These are phyloP conservation scores for Chlamydomonas reinhardtii DNA, from an alignment of 163 green algal species.

Conservation along the genomic window DNA sequence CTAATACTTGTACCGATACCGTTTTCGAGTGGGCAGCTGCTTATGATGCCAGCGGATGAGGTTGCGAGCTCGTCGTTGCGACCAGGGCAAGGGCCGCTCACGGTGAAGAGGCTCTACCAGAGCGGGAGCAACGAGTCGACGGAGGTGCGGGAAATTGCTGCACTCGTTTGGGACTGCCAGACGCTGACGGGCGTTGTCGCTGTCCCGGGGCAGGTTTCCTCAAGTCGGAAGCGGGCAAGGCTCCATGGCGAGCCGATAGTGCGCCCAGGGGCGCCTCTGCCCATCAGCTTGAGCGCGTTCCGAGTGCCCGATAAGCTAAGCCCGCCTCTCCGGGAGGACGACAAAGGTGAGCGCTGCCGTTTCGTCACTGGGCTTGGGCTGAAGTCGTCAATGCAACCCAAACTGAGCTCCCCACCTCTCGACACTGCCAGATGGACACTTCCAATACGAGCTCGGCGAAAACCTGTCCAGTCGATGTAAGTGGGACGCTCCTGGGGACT, in stretches of 20 bases:
- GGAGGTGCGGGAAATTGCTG: not conserved
- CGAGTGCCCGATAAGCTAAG: conserved; percentile 68
- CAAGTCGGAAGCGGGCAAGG: conserved; percentile 8
- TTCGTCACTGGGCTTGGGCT: not conserved
- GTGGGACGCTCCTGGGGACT: conserved; percentile 17
- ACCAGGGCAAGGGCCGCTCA: conserved; percentile 13
- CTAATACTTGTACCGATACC: not conserved
- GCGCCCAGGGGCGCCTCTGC: conserved; percentile 65
- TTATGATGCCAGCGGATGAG: not conserved
- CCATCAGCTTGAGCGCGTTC: conserved; percentile 61
- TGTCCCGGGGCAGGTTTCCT: not conserved
- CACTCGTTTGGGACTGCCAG: too few relatives aligned
- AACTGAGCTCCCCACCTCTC: too few relatives aligned
- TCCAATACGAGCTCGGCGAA: conserved; percentile 86
- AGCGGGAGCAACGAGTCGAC: conserved; percentile 24
- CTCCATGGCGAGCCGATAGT: not conserved
- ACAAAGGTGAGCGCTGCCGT: conserved; percentile 66
- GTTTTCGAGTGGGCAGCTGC: not conserved
- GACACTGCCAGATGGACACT: conserved; percentile 79
- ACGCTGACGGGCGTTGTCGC: not conserved
- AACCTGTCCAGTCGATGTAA: conserved; percentile 89
- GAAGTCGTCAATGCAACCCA: not conserved
- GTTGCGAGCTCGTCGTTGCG: not conserved
- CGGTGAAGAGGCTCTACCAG: conserved; percentile 12
- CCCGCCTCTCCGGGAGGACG: conserved; percentile 69